Percentiles rank a stretch among this genome's conserved stretches.
phyloP scores from a whole-genome alignment of 345 rosid species.

The Citrus maxima region DNA sequence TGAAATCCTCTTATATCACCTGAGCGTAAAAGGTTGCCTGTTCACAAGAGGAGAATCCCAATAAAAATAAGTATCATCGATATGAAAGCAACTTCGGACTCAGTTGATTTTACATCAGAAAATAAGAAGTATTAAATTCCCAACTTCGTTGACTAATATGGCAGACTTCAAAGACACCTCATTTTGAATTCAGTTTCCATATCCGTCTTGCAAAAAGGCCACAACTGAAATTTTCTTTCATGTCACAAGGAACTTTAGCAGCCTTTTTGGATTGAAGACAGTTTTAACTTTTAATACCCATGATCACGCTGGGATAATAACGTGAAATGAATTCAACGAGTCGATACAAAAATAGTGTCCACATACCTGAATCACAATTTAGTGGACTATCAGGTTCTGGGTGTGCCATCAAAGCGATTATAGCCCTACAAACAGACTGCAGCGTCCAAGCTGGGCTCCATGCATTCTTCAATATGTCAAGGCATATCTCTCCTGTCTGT shows the following conservation, averaged over 20 bases:
- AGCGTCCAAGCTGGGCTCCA: slow-evolving; percentile 99
- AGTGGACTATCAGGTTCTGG: slow-evolving; percentile 97
- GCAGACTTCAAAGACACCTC: neutral
- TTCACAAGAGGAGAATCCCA: neutral
- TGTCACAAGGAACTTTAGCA: neutral
- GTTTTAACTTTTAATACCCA: neutral
- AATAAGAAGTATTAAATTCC: neutral
- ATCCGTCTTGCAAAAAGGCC: neutral
- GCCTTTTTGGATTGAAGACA: neutral
- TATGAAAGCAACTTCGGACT: neutral
- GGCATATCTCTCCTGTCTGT: slow-evolving; percentile 96
- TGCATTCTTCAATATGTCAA: slow-evolving; percentile 97
- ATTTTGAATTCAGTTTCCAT: neutral
- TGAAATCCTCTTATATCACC: slow-evolving; percentile 91
- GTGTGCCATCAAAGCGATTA: slow-evolving; percentile 97
- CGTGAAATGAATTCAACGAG: neutral
- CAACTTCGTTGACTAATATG: neutral
- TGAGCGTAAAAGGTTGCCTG: slow-evolving; percentile 90
- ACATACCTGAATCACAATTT: slow-evolving; percentile 91
- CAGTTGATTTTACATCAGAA: neutral
- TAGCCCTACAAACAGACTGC: slow-evolving; percentile 97
- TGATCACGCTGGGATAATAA: neutral
- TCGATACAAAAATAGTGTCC: neutral
- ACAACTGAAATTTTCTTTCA: neutral
- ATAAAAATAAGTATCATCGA: neutral